A percentile compares a stretch with the other conserved stretches of the same genome.
Conservation (phyloP, 129 eudicot species). For the Tagetes patula region DNA sequence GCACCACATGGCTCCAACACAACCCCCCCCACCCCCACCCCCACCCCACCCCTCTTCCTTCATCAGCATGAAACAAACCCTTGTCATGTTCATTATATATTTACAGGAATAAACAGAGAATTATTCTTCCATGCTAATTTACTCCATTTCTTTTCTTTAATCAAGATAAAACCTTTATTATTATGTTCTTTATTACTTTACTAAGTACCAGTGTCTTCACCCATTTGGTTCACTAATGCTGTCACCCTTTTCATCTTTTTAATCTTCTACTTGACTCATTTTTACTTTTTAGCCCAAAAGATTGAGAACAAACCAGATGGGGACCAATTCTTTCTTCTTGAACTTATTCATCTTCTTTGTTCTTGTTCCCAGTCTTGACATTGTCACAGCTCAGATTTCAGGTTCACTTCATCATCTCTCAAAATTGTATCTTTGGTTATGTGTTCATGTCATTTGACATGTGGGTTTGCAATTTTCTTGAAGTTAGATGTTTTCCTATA, state of each 20-base stretch:
- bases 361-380: conserved; percentile 37
- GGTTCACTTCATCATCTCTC: conserved; percentile 36
- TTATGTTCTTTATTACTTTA: background rate
- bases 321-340: conserved; percentile 25
- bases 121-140: conserved; percentile 11
- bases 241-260: conserved; percentile 38
- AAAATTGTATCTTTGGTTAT: background rate
- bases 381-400: conserved; percentile 66
- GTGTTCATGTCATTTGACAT: background rate
- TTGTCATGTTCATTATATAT: conserved; percentile 21
- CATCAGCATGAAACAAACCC: conserved; percentile 15
- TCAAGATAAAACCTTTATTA: background rate
- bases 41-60: conserved; percentile 5
- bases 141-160: conserved; percentile 15
- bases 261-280: conserved; percentile 27
- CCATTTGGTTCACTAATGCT: conserved; percentile 29
- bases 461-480: background rate
- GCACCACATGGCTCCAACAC: conserved; percentile 25
- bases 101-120: conserved; percentile 4
- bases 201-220: background rate
- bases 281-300: conserved; percentile 5
- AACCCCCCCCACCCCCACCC: background rate
- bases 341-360: conserved; percentile 26
- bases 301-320: conserved; percentile 46
- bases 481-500: background rate